Conservation (phyloP, 352 stramenopile genomes). For the Globisporangium nunn region DNA sequence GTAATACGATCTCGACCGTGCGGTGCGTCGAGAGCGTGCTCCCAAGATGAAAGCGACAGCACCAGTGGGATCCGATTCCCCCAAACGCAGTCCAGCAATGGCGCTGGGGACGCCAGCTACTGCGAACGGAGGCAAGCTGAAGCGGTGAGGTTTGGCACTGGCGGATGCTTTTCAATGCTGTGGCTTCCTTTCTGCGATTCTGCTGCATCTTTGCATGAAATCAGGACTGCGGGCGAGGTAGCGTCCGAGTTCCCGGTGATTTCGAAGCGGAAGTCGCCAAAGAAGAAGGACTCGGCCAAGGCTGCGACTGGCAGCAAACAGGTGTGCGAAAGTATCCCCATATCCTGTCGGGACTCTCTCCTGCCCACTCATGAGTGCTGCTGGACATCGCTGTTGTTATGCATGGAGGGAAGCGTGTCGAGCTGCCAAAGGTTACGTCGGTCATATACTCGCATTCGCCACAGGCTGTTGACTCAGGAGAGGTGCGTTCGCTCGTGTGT, state of each 20-base stretch:
- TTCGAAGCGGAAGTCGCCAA: constrained; percentile 7
- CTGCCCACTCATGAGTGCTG: too few species aligned
- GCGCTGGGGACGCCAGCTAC: not conserved
- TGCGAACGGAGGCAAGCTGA: not conserved
- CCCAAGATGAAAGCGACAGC: not conserved
- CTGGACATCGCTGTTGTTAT: not conserved
- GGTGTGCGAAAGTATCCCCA: not conserved
- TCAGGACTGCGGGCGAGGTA: not conserved
- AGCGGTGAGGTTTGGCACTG: not conserved
- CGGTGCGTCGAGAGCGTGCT: not conserved
- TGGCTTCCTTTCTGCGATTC: too few species aligned
- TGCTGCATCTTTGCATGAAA: not conserved
- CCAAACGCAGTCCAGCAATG: not conserved
- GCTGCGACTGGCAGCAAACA: not conserved
- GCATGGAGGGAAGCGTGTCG: constrained; percentile 9
- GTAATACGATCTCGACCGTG: not conserved
- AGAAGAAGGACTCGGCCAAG: constrained; percentile 10
- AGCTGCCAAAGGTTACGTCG: constrained; percentile 33
- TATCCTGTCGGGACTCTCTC: not conserved
- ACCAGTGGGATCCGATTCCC: not conserved
- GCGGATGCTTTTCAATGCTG: not conserved
- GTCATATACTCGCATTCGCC: constrained; percentile 21
- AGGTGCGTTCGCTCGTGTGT: constrained; percentile 21
- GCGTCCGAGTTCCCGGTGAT: constrained; percentile 6
- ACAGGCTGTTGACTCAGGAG: constrained; percentile 36